Evolutionary conservation across 2,329 filamentous ascomycete species (phyloP), one percentile per base, ranked within the genome.

Genomic region (Calonectria honghensis): DNA sequence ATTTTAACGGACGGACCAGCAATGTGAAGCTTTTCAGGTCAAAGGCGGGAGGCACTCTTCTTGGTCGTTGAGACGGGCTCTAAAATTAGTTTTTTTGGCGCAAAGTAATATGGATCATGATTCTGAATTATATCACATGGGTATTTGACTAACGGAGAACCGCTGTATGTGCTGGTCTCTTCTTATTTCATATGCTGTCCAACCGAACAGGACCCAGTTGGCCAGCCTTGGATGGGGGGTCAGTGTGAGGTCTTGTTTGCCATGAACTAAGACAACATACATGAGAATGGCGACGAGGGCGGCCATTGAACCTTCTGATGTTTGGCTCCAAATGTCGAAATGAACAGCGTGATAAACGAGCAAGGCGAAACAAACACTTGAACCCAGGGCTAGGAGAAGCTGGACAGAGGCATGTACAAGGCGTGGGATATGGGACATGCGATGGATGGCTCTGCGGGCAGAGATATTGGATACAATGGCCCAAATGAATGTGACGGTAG

Each of bases 211-310:
- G 41, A 74, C 50, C 73, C 73, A 81, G 32, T 78, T 76, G 39
- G 78, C 63, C 24, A 81, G 59, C n/a, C 79, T 81, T 27, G 6
- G 18, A 24, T 1, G 3, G 31, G 35, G 2, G 63, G 73, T 66
- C 50, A 61, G 61, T 27, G 20, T 24, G 41, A 10, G 1, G 39
- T 29, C 13, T n/a, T 35, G 32, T 41, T 6, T 7, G 9, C 14
- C n/a, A 6, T 24, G 20, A 3, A 32, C 13, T n/a, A 31, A 14
- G 7, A 45, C 32, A 37, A 75, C 77, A 11, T 73, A 80, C 80
- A 78, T 77, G n/a, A 81, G 70, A 52, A 81, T 75, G 1, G 71
- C 79, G 5, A 82, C 32, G 7, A 82, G 75, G 27, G 75, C 79
- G 10, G 78, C 76, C 78, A 81, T 82, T 2, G 69, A 74, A 3